Percentiles rank a stretch among this genome's conserved stretches.
These are phyloP conservation scores for Biscogniauxia sp. DNA, from an alignment of 2,329 filamentous ascomycete genomes.

Conservation along the genomic window DNA sequence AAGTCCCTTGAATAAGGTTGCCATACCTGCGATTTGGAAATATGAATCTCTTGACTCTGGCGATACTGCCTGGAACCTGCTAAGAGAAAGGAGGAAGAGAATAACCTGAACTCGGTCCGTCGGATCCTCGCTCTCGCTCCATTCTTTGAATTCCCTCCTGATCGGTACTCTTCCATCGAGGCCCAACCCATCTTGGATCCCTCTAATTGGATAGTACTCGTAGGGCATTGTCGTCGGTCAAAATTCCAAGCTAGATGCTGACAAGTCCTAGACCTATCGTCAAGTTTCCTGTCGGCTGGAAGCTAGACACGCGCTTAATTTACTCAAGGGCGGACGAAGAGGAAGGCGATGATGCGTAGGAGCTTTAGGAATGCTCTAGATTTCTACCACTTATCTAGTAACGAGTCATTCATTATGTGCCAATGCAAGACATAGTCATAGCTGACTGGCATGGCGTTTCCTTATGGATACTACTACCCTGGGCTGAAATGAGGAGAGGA, in stretches of 20 bases:
- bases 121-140: slow-evolving; percentile 9
- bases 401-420: background rate
- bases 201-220: slow-evolving; percentile 17
- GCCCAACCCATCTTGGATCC: slow-evolving; percentile 18
- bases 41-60: slow-evolving; percentile 15
- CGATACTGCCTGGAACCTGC: slow-evolving; percentile 11
- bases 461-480: background rate
- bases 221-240: slow-evolving; percentile 10
- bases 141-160: slow-evolving; percentile 19
- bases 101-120: slow-evolving; percentile 17
- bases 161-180: slow-evolving; percentile 13
- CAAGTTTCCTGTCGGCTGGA: background rate
- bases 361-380: background rate
- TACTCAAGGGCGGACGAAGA: background rate
- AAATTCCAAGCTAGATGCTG: background rate
- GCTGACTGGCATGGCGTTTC: background rate
- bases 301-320: background rate
- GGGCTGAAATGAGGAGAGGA: background rate
- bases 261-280: background rate
- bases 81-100: slow-evolving; percentile 16
- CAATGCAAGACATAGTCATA: background rate
- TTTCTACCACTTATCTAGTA: background rate
- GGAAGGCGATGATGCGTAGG: background rate
- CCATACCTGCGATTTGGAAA: slow-evolving; percentile 19
- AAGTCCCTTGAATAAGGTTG: background rate